Conservation (phyloP, 208 protist genomes). For the Trichomonas tenax region DNA sequence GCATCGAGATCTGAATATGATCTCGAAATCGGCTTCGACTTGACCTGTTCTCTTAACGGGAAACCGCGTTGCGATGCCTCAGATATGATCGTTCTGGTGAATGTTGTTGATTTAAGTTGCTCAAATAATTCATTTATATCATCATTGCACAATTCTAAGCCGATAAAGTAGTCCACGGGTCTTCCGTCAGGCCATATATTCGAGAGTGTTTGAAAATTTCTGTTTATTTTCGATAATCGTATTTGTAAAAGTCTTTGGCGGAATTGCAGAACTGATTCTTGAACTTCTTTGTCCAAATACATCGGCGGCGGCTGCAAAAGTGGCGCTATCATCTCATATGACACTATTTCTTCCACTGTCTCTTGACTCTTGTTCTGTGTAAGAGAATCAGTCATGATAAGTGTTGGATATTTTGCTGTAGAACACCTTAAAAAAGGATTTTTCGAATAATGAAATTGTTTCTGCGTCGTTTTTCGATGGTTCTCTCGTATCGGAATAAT, state of each 20-base stretch:
- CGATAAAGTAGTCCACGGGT: neutral
- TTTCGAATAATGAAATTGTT: no score
- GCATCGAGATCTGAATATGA: neutral
- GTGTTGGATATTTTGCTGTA: no score
- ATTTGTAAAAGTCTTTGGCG: neutral
- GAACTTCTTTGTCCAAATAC: neutral
- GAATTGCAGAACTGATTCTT: neutral
- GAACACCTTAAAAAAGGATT: no score
- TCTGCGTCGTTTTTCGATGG: no score
- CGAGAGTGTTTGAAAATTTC: neutral
- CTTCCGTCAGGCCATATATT: neutral
- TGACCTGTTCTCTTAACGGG: no score
- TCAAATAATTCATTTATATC: neutral
- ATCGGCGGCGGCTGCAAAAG: neutral
- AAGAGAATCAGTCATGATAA: neutral
- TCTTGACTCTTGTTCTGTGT: neutral
- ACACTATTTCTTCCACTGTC: neutral
- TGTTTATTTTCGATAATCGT: neutral
- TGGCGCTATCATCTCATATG: neutral
- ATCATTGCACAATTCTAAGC: neutral
- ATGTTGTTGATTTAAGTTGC: neutral
- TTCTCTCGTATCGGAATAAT: no score
- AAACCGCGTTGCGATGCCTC: neutral
- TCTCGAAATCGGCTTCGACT: neutral
- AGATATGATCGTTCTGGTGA: neutral